phyloP scores from a whole-genome alignment of 2,329 filamentous ascomycete species.

The Phialemonium atrogriseum region DNA sequence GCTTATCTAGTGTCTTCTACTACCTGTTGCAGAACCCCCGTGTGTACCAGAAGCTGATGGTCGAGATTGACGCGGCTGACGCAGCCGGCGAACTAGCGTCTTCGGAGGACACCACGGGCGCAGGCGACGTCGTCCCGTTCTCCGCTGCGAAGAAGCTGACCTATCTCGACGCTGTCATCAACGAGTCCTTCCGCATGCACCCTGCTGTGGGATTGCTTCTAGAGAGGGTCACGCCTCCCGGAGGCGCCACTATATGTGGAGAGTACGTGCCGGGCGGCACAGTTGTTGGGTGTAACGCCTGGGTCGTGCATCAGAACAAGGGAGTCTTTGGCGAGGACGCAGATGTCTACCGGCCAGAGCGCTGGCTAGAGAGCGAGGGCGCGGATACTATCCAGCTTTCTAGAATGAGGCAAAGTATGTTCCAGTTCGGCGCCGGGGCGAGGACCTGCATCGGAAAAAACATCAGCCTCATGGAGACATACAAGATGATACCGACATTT shows the following conservation, averaged over 20 bases:
- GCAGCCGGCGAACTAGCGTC: too few relatives aligned
- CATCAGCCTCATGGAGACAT: not conserved
- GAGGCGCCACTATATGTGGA: conserved; percentile 42
- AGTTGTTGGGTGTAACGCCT: conserved; percentile 52
- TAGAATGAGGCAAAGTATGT: not conserved
- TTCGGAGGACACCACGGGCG: too few relatives aligned
- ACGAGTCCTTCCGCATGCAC: conserved; percentile 56
- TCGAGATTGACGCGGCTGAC: conserved; percentile 16
- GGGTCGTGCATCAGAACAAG: conserved; percentile 49
- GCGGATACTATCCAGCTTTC: not conserved
- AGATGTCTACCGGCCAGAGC: conserved; percentile 46
- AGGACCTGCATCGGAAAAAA: not conserved
- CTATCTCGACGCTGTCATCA: conserved; percentile 54
- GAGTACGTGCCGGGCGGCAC: conserved; percentile 46
- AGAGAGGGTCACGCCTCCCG: conserved; percentile 49
- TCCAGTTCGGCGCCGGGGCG: not conserved
- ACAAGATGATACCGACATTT: not conserved
- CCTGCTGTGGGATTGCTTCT: conserved; percentile 51
- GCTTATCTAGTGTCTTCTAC: conserved; percentile 3
- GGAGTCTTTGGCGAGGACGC: conserved; percentile 50
- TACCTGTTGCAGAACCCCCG: conserved; percentile 2
- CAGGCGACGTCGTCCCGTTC: too few relatives aligned
- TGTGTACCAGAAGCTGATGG: not conserved
- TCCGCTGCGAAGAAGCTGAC: conserved; percentile 5
- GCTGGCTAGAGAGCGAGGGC: too few relatives aligned